Base-by-base conservation (phyloP, 495 filamentous ascomycete species). In the Hypoxylon lienhwacheense region DNA sequence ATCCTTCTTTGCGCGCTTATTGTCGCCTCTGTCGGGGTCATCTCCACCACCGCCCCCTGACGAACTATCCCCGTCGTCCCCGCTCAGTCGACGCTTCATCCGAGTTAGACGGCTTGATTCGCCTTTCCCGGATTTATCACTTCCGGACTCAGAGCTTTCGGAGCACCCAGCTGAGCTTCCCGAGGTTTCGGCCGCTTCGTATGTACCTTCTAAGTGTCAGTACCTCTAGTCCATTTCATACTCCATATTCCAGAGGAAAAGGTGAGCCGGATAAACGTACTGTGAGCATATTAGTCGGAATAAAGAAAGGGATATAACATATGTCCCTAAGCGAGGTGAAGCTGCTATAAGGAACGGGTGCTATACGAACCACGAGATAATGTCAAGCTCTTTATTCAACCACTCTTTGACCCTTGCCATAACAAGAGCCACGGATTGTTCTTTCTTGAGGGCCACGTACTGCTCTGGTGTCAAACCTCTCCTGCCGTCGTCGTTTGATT, bases 391-490 rank as follows among this genome's bases (percentile, higher is more conserved):
- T 51, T 66, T 66, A 48, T 66, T 55, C 7, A 66, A 45, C 64
- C 64, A 66, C 17, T 22, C 47, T 7, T 59, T 53, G 11, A 66
- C 64, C 7, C 21, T 24, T 25, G 50, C 54, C 64, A 66, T 64
- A 5, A 64, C 61, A 53, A 58, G 33, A 12, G 41, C 64, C 12
- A 66, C 44, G 7, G 50, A 56, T 25, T 64, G 50, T 31, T 53
- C 26, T 14, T 36, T 66, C 48, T 54, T 66, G 40, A 56, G 47
- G 39, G 56, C 54, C 45, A 66, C 53, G 57, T 59, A 66, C 41
- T 66, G 61, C 43, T 66, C 64, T 29, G 64, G 56, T n/a, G 61
- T 59, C 50, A 64, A 47, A 45, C 31, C 42, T 46, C 56, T 62
- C 37, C 59, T 40, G 25, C 31, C 47, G 41, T 34, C 47, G 34